These are phyloP conservation scores for Podospora pseudopauciseta DNA, from an alignment of 495 filamentous ascomycete genomes.

Conservation along the genomic window DNA sequence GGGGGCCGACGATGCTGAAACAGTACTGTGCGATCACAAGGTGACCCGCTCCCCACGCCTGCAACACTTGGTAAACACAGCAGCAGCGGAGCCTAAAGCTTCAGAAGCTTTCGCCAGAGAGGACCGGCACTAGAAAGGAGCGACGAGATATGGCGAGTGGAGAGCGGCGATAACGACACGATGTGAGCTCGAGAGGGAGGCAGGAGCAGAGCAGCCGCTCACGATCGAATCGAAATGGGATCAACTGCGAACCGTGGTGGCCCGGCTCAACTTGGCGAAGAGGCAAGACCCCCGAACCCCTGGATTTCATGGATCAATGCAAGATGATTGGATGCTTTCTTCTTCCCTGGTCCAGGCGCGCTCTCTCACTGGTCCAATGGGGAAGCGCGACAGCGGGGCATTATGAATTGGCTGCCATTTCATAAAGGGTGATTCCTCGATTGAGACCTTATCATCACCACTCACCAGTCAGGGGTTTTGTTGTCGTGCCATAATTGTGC, in stretches of 20 bases:
- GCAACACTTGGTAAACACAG: conserved; percentile 2
- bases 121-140: not conserved
- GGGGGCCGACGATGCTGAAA: conserved; percentile 27
- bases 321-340: not conserved
- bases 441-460: not conserved
- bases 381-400: not conserved
- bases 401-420: not conserved
- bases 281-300: not conserved
- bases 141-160: not conserved
- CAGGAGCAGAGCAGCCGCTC: not conserved
- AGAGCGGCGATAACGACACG: not conserved
- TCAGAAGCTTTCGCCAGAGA: not conserved
- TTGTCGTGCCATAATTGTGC: not conserved
- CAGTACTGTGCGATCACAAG: conserved; percentile 19
- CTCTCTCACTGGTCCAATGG: not conserved
- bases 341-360: not conserved
- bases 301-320: not conserved
- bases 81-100: not conserved
- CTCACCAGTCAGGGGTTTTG: not conserved
- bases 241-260: not conserved
- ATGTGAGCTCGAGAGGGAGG: not conserved
- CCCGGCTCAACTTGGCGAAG: not conserved
- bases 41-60: conserved; percentile 15
- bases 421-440: not conserved
- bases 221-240: not conserved